Conservation (phyloP, 2,329 filamentous ascomycete species). For the Scorias spongiosa region DNA sequence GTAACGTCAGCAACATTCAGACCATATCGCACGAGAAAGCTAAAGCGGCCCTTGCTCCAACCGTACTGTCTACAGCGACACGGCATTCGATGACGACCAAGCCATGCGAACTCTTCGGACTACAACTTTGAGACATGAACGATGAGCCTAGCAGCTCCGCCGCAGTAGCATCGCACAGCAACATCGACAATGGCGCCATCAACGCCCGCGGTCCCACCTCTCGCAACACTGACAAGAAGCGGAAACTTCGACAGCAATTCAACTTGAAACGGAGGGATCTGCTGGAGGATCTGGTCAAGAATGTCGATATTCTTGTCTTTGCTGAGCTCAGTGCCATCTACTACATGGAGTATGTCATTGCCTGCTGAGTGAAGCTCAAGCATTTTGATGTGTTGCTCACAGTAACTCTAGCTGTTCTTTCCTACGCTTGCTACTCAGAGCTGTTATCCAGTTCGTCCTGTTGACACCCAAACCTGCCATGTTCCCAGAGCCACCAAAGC, state of each 20-base stretch:
- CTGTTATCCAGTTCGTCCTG: conserved; percentile 40
- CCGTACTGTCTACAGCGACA: no score
- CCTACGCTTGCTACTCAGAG: conserved; percentile 39
- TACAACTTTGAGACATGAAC: conserved; percentile 19
- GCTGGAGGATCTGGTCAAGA: conserved; percentile 41
- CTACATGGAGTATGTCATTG: conserved; percentile 43
- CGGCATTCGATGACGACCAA: conserved; percentile 5
- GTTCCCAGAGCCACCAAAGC: conserved; percentile 33
- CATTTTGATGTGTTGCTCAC: conserved; percentile 6
- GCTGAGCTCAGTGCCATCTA: conserved; percentile 46
- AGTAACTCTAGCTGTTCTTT: conserved; percentile 37
- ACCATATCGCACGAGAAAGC: no score
- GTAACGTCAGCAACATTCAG: no score
- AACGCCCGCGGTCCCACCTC: conserved; percentile 3
- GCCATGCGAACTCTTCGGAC: conserved; percentile 5
- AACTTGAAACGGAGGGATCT: conserved; percentile 29
- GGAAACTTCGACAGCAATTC: conserved; percentile 20
- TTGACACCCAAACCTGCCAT: conserved; percentile 43
- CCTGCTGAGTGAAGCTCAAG: no score
- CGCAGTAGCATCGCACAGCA: conserved; percentile 8
- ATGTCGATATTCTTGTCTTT: conserved; percentile 45
- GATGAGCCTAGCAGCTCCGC: conserved; percentile 21
- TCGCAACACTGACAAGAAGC: conserved; percentile 11
- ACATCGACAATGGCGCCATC: conserved; percentile 3
- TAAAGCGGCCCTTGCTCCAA: no score